Base-by-base conservation (phyloP, 352 stramenopile species). In the Globisporangium perplexum region DNA sequence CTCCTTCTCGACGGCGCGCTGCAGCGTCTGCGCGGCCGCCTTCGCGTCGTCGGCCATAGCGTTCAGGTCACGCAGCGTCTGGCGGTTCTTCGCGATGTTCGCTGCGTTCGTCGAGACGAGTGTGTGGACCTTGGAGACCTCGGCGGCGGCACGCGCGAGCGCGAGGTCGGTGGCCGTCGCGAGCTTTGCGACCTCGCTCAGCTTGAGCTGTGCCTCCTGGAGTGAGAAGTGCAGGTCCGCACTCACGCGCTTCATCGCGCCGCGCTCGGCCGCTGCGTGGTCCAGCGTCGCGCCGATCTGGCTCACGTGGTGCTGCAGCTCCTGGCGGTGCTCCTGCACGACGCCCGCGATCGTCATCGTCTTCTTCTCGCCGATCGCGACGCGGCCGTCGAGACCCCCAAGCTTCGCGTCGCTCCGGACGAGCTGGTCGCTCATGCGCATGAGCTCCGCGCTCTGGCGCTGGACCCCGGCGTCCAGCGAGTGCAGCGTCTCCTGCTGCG, bases 41-140 rank as follows among this genome's bases (percentile, higher is more conserved):
- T 65, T 66, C 23, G 77, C 72, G 6, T 75, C 65, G n/a, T 71
- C 52, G 1, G 81, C 48, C 47, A 66, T 58, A 0, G 53, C 39
- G 1, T 42, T 69, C 5, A 83, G 36, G 38, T 83, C 71, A 0
- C 56, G 61, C 17, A 86, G 55, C 12, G 47, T 62, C 39, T 85
- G 71, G 0, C 67, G 66, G 28, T 65, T 76, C 55, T 74, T 80
- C 22, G 69, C 62, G n/a, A 83, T 68, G 7, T 72, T 77, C 11
- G 61, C 63, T 0, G 56, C 59, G 46, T 70, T 77, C 1, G 65
- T 82, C 0, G 57, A 59, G 23, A 72, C 62, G 0, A 80, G 62
- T 10, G 59, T 57, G 23, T 82, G 66, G 7, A 86, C 53, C 46
- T 86, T 86, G 8, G 68, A 65, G 20, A 88, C 62, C 55, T 88